phyloP scores from a whole-genome alignment of 1,284 basidiomycete genomes.

The Pseudozyma thailandica region DNA sequence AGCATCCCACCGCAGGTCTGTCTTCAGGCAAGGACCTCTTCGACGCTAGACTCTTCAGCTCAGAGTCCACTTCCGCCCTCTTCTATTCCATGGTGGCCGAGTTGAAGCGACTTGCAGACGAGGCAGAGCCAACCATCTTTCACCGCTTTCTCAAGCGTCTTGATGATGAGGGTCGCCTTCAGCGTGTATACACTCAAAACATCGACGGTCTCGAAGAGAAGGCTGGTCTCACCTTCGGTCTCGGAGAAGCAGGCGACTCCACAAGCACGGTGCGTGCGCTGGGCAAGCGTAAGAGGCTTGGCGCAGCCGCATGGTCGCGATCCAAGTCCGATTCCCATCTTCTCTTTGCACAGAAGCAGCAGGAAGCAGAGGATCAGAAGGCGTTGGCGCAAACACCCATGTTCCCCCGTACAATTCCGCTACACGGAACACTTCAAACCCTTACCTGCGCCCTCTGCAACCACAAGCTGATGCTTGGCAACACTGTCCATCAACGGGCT shows the following conservation, averaged over 20 bases:
- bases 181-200: slow-evolving; percentile 93
- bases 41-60: slow-evolving; percentile 85
- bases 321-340: slow-evolving; percentile 61
- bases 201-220: slow-evolving; percentile 90
- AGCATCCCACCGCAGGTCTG: slow-evolving; percentile 78
- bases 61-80: slow-evolving; percentile 77
- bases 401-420: slow-evolving; percentile 81
- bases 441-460: slow-evolving; percentile 85
- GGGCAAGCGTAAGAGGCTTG: slow-evolving; percentile 54
- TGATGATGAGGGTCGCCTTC: slow-evolving; percentile 82
- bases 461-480: slow-evolving; percentile 69
- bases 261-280: slow-evolving; percentile 46
- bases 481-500: slow-evolving; percentile 28
- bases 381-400: slow-evolving; percentile 34
- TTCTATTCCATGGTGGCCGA: slow-evolving; percentile 95
- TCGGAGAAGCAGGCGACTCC: slow-evolving; percentile 53
- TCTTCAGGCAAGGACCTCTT: slow-evolving; percentile 86
- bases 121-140: slow-evolving; percentile 82
- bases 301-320: slow-evolving; percentile 23
- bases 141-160: slow-evolving; percentile 88
- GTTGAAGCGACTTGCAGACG: slow-evolving; percentile 83
- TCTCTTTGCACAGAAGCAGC: slow-evolving; percentile 34
- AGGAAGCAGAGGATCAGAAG: slow-evolving; percentile 71
- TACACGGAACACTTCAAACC: slow-evolving; percentile 84
- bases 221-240: slow-evolving; percentile 74